Percentiles rank a stretch among this genome's conserved stretches.
Evolutionary conservation across 257 asterid species (phyloP).

Genomic region (Paraleonurus japonicus): DNA sequence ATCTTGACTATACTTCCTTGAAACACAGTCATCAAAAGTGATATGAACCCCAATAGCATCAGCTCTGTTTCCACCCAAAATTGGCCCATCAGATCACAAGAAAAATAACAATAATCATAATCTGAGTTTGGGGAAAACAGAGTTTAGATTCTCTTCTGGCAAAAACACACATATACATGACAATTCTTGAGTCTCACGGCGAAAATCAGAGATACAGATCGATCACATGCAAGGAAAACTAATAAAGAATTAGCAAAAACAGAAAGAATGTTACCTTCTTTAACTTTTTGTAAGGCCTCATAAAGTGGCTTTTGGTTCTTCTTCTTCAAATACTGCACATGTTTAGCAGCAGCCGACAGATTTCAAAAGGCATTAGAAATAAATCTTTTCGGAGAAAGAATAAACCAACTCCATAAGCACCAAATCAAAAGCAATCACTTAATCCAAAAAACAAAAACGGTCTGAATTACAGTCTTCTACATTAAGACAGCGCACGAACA

Average conservation of each 20-base stretch:
- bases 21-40: conserved; percentile 69
- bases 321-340: conserved; percentile 63
- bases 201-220: background rate
- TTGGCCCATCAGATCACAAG: conserved; percentile 23
- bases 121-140: background rate
- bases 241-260: conserved; percentile 6
- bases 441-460: background rate
- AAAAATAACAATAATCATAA: conserved; percentile 17
- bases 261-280: conserved; percentile 52
- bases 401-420: background rate
- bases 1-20: conserved; percentile 57
- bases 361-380: conserved; percentile 8
- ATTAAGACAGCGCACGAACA: conserved; percentile 10
- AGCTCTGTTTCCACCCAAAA: conserved; percentile 45
- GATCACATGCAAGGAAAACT: background rate
- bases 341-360: conserved; percentile 26
- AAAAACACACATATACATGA: background rate
- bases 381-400: background rate
- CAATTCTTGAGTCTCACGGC: background rate
- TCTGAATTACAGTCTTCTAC: conserved; percentile 9
- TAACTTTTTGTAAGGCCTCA: conserved; percentile 74
- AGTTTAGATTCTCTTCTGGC: background rate
- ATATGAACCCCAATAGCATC: conserved; percentile 84
- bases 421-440: background rate
- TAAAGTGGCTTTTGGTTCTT: conserved; percentile 69